Evolutionary conservation across 78 protist species (phyloP).

Genomic region (Dictyostelium capitatum): DNA sequence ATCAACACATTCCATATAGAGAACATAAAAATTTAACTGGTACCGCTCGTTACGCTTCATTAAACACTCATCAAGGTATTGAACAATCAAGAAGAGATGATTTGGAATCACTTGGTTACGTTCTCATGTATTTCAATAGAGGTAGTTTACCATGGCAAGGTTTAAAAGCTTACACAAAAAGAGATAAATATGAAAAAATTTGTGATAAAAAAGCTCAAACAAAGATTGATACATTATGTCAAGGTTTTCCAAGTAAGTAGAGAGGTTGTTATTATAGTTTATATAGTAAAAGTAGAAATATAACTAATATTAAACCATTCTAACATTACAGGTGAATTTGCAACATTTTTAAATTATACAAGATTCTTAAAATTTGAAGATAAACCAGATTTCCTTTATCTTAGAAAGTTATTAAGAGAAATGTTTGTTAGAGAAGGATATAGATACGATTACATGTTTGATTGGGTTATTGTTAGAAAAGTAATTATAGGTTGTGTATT

Average conservation of each 20-base stretch:
- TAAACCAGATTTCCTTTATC: slow-evolving; percentile 96
- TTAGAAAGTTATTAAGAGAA: slow-evolving; percentile 91
- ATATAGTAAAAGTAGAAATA: too few species aligned
- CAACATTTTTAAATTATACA: slow-evolving; percentile 79
- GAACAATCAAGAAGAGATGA: slow-evolving; percentile 98
- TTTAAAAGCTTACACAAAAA: slow-evolving; percentile 94
- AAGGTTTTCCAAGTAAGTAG: slow-evolving; percentile 88
- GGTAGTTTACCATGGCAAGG: slow-evolving; percentile 99
- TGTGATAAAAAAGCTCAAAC: slow-evolving; percentile 94
- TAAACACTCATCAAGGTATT: slow-evolving; percentile 97
- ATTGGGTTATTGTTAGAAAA: slow-evolving; percentile 82
- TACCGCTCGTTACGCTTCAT: slow-evolving; percentile 96
- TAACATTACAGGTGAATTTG: slow-evolving; percentile 58
- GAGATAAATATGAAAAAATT: slow-evolving; percentile 97
- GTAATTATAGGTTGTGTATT: background rate
- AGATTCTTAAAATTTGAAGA: slow-evolving; percentile 83
- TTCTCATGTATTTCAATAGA: slow-evolving; percentile 95
- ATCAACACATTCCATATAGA: slow-evolving; percentile 97
- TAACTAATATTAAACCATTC: background rate
- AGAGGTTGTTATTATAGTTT: too few species aligned
- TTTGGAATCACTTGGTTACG: slow-evolving; percentile 96
- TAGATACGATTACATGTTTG: slow-evolving; percentile 86
- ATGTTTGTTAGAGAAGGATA: slow-evolving; percentile 85
- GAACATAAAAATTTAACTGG: slow-evolving; percentile 98
- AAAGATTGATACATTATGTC: slow-evolving; percentile 92